Percentiles rank a stretch among this genome's conserved stretches.
These are phyloP conservation scores for Venturia nashicola DNA, from an alignment of 2,329 filamentous ascomycete genomes.

Conservation along the genomic window DNA sequence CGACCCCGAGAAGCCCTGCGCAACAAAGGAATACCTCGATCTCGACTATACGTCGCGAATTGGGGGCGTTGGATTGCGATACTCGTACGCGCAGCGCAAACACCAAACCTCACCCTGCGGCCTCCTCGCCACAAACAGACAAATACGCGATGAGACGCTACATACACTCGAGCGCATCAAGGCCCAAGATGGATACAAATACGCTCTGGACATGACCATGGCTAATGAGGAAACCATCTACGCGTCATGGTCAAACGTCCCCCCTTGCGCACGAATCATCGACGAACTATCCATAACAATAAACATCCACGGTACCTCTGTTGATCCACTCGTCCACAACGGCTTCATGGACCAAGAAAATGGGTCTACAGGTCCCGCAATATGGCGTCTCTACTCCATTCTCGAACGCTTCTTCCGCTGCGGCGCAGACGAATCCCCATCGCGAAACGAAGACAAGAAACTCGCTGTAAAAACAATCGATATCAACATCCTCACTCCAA, in stretches of 20 bases:
- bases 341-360: slow-evolving; percentile 2
- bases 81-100: slow-evolving; percentile 1
- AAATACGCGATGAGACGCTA: not conserved
- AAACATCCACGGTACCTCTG: not conserved
- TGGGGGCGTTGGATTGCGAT: not conserved
- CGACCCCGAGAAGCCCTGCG: not conserved
- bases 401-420: slow-evolving; percentile 2
- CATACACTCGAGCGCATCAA: slow-evolving; percentile 1
- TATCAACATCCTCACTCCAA: not conserved
- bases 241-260: not conserved
- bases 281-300: not conserved
- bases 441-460: not conserved
- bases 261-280: not conserved
- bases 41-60: slow-evolving; percentile 3
- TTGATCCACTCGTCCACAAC: not conserved
- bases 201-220: slow-evolving; percentile 1
- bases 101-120: not conserved
- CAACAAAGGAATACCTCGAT: slow-evolving; percentile 2
- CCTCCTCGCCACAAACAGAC: not conserved
- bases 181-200: not conserved
- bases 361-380: not conserved
- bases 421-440: not conserved
- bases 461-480: not conserved
- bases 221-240: not conserved
- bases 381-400: not conserved